These are phyloP conservation scores for Daldinia childiae DNA, from an alignment of 495 filamentous ascomycete genomes.

Conservation along the genomic window DNA sequence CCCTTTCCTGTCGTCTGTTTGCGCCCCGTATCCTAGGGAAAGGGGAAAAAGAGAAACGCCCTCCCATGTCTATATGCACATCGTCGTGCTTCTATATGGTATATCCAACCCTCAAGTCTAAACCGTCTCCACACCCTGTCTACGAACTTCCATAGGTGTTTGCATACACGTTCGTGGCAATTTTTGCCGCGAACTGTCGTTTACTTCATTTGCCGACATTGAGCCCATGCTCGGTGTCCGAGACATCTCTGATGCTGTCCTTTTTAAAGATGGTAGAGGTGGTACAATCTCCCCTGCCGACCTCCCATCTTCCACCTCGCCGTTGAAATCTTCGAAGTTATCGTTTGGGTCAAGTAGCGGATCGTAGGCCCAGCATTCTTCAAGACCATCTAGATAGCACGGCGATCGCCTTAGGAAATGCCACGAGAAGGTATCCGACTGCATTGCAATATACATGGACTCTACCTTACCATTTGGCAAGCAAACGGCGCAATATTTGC, in stretches of 20 bases:
- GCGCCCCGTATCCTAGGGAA: slow-evolving; percentile 14
- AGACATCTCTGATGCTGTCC: slow-evolving; percentile 59
- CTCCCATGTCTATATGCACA: slow-evolving; percentile 35
- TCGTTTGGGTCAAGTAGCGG: slow-evolving; percentile 54
- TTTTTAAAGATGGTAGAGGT: slow-evolving; percentile 55
- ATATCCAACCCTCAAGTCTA: slow-evolving; percentile 42
- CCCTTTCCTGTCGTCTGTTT: slow-evolving; percentile 23
- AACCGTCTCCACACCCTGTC: slow-evolving; percentile 45
- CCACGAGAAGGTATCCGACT: slow-evolving; percentile 59
- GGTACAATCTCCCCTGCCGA: slow-evolving; percentile 61
- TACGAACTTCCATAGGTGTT: slow-evolving; percentile 44
- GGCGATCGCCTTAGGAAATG: slow-evolving; percentile 53
- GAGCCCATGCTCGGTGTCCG: slow-evolving; percentile 57
- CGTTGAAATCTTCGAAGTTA: slow-evolving; percentile 50
- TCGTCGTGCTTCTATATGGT: slow-evolving; percentile 34
- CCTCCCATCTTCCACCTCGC: slow-evolving; percentile 51
- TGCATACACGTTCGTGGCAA: slow-evolving; percentile 44
- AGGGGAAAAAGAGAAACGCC: slow-evolving; percentile 14
- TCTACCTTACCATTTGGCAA: slow-evolving; percentile 62
- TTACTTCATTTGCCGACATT: slow-evolving; percentile 31
- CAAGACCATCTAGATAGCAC: slow-evolving; percentile 59
- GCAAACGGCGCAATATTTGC: slow-evolving; percentile 58
- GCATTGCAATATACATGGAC: slow-evolving; percentile 65
- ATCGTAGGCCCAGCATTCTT: slow-evolving; percentile 62
- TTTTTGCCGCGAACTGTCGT: slow-evolving; percentile 46